Evolutionary conservation across 148 eudicot species (phyloP), one percentile per base, ranked within the genome.

Genomic region (Camellia lanceoleosa): DNA sequence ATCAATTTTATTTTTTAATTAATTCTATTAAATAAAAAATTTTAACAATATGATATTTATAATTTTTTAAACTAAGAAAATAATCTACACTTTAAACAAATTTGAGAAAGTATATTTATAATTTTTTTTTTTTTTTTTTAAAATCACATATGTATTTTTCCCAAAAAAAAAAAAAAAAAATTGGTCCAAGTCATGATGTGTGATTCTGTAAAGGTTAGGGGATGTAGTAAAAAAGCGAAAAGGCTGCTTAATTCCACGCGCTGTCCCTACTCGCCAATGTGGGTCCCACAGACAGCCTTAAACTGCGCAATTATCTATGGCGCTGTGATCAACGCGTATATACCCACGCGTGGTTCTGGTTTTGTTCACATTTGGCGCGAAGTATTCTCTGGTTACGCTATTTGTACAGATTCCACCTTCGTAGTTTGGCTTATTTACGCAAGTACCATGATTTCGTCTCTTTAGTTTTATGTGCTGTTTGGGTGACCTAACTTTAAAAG

Each of bases 171-270:
- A n/a, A n/a, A n/a, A 60, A 60, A 55, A n/a, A 19, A 14, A 30
- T 51, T 59, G 66, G 44, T 69, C 80, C 41, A 65, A 23, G 79
- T 30, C 52, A 69, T 79, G 63, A 80, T 70, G 38, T 83, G 74
- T 75, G 68, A 18, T 74, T 80, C 82, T 64, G 85, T 80, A 61
- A 80, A 75, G 70, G 38, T 30, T 30, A 71, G 61, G 68, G 62
- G 14, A 41, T 38, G 72, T 30, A 42, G 58, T 54, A 41, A 46
- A 46, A n/a, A 69, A 46, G 38, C 14, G 38, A 16, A 52, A 82
- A 79, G 56, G 81, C 85, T 83, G 85, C 82, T 14, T 15, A 12
- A 16, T 52, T 68, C 85, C 85, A 79, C 85, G 82, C 79, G 79
- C 85, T 60, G 82, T 67, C 81, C 76, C 85, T 82, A 83, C 81